These are phyloP conservation scores for Glycyrrhiza uralensis DNA, from an alignment of 306 rosid species.

Conservation along the genomic window DNA sequence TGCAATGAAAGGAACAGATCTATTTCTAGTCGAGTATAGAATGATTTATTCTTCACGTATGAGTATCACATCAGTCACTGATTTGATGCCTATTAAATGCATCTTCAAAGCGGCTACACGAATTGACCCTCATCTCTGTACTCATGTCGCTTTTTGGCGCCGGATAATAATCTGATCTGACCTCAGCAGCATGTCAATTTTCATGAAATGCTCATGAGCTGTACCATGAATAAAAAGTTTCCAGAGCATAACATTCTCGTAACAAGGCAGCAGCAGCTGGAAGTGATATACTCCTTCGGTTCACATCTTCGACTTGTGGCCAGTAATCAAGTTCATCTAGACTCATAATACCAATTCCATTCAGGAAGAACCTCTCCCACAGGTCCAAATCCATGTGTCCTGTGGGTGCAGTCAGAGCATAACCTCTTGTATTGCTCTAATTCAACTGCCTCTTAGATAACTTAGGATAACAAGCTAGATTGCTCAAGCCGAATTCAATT, in stretches of 20 bases:
- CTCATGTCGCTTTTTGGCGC: conserved; percentile 62
- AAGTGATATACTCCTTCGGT: conserved; percentile 60
- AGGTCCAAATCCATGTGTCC: conserved; percentile 70
- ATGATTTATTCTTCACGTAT: background rate
- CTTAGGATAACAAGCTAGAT: conserved; percentile 42
- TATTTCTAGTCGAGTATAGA: background rate
- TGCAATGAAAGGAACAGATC: background rate
- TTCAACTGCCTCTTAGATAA: conserved; percentile 65
- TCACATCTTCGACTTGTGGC: conserved; percentile 68
- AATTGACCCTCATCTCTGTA: conserved; percentile 72
- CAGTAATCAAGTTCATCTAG: conserved; percentile 63
- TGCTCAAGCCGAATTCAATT: conserved; percentile 65
- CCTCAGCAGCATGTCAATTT: conserved; percentile 58
- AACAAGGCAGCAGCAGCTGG: conserved; percentile 63
- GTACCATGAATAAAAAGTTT: conserved; percentile 72
- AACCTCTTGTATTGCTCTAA: conserved; percentile 70
- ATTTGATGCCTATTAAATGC: conserved; percentile 44
- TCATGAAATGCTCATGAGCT: conserved; percentile 61
- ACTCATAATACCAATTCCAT: conserved; percentile 43
- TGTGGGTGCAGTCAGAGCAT: conserved; percentile 52
- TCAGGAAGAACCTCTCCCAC: conserved; percentile 76
- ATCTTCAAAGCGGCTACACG: conserved; percentile 63
- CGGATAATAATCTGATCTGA: conserved; percentile 65
- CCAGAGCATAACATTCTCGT: conserved; percentile 43
- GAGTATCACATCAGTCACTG: conserved; percentile 33